Conservation (phyloP, 1,139 yeast species). For the Kodamaea alishanica region DNA sequence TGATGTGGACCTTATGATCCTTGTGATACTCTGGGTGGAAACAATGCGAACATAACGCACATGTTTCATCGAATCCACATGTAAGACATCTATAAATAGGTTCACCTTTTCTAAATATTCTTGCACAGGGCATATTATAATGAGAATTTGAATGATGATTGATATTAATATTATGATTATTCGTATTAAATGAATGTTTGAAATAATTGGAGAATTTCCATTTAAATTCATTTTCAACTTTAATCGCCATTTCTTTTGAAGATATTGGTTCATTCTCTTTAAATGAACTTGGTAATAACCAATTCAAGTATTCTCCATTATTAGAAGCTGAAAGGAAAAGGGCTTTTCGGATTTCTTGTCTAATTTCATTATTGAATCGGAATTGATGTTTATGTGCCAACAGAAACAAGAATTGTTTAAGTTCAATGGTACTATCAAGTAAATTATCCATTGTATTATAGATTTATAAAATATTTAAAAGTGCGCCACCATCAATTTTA, state of each 20-base stretch:
- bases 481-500: background rate
- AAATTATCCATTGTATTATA: background rate
- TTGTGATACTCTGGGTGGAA: slow-evolving; percentile 66
- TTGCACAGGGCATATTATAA: slow-evolving; percentile 70
- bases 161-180: slow-evolving; percentile 22
- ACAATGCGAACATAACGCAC: slow-evolving; percentile 81
- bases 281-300: slow-evolving; percentile 47
- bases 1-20: slow-evolving; percentile 73
- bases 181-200: slow-evolving; percentile 18
- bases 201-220: slow-evolving; percentile 36
- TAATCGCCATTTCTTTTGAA: slow-evolving; percentile 13
- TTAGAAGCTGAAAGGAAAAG: slow-evolving; percentile 50
- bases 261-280: slow-evolving; percentile 8
- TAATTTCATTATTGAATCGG: slow-evolving; percentile 30
- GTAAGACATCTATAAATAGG: slow-evolving; percentile 81
- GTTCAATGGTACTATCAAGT: slow-evolving; percentile 7
- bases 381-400: slow-evolving; percentile 35
- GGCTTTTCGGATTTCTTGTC: slow-evolving; percentile 45
- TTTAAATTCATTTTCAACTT: slow-evolving; percentile 32
- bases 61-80: slow-evolving; percentile 81
- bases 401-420: slow-evolving; percentile 29
- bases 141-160: slow-evolving; percentile 47
- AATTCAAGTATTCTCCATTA: slow-evolving; percentile 45
- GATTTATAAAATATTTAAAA: background rate
- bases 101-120: slow-evolving; percentile 77